phyloP scores from a whole-genome alignment of 805 yeast genomes.

The Pichia exigua region DNA sequence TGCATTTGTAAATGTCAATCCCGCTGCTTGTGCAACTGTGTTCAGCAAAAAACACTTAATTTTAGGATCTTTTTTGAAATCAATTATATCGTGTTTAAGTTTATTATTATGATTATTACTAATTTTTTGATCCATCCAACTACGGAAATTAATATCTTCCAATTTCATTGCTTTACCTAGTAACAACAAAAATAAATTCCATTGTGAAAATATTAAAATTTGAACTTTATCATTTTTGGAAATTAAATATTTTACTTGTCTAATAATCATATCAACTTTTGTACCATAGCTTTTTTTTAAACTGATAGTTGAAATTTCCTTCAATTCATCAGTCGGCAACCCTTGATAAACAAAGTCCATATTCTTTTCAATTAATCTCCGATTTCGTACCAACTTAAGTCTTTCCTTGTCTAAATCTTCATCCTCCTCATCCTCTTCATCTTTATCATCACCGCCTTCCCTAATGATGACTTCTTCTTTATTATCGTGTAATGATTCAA shows the following conservation, averaged over 20 bases:
- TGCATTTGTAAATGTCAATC: constrained; percentile 85
- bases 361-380: constrained; percentile 22
- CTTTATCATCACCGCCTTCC: constrained; percentile 1
- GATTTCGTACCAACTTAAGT: constrained; percentile 20
- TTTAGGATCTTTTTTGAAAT: constrained; percentile 49
- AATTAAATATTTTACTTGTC: constrained; percentile 60
- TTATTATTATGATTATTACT: background rate
- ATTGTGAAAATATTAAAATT: constrained; percentile 83
- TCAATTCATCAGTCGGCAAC: constrained; percentile 33
- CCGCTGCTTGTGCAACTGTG: constrained; percentile 84
- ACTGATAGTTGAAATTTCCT: constrained; percentile 37
- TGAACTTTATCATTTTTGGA: constrained; percentile 56
- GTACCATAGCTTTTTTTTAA: constrained; percentile 62
- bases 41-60: constrained; percentile 82
- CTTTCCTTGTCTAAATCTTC: constrained; percentile 8
- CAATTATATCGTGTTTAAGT: constrained; percentile 36
- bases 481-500: constrained; percentile 16
- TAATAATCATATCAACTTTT: constrained; percentile 75
- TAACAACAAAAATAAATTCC: constrained; percentile 65
- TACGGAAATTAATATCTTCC: constrained; percentile 50
- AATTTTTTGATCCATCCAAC: constrained; percentile 32
- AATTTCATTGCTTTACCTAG: constrained; percentile 57
- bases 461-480: constrained; percentile 17
- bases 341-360: constrained; percentile 39
- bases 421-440: constrained; percentile 3